Base-by-base conservation (phyloP, 371 early-diverging fungal species). In the Batkoa obscura region DNA sequence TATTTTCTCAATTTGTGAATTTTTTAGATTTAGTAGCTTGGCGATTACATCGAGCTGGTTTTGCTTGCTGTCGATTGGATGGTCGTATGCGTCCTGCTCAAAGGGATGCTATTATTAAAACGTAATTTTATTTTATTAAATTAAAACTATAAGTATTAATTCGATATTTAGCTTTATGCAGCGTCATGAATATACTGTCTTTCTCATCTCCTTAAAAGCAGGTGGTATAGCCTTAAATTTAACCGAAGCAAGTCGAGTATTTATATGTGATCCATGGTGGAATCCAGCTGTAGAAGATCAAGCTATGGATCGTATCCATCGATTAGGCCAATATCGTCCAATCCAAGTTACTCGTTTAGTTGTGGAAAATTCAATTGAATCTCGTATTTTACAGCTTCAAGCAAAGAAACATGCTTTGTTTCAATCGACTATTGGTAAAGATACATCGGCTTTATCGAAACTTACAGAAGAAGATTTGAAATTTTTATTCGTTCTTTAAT, bases 151-250 rank as follows among this genome's bases (percentile, higher is more conserved):
- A 8, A 12, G 10, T 23, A 1, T 17, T 43, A 1, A 46, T 13
- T 64, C 67, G 43, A 71, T 72, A 53, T 59, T 62, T 43, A 72
- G 74, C 45, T 94, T 94, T 61, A 83, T 80, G 72, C 83, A 76
- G 13, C 82, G 87, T 12, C 86, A 90, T 3, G 72, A 76, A 31
- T 74, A 80, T 50, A 93, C 90, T 0, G 88, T 92, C 31, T 93
- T 94, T 61, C 68, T 94, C 39, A 84, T 92, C 50, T 84, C 85
- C 55, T 66, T 94, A 10, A 87, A 87, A 60, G 96, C 95, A n/a
- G 98, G 95, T 34, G 95, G 96, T 49, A 88, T 95, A 4, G 98
- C 94, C 0, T 69, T 97, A 42, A 97, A 97, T 63, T 68, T 97
- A 48, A 93, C 92, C 0, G 93, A 91, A 60, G 98, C 98, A 0